Percentiles rank a stretch among this genome's conserved stretches.
Conservation (phyloP, 305 asterid species). For the Solanum hybrid region DNA sequence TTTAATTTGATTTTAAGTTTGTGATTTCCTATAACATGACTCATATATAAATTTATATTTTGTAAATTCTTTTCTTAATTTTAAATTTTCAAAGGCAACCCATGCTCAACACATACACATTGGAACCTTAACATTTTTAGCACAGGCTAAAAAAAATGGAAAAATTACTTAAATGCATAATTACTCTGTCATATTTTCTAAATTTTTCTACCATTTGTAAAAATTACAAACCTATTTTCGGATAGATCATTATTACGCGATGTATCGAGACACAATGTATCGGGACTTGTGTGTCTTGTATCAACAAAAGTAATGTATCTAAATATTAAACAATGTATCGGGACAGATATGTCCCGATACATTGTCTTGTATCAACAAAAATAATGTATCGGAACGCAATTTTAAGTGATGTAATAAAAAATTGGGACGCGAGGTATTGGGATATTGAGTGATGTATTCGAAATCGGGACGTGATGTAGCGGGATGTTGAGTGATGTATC, state of each 20-base stretch:
- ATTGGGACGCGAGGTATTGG: neutral
- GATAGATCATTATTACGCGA: neutral
- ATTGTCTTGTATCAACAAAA: neutral
- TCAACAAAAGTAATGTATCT: neutral
- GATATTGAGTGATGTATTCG: neutral
- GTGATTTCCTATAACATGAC: neutral
- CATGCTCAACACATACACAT: neutral
- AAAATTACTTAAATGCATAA: neutral
- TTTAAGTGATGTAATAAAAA: neutral
- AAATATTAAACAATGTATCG: neutral
- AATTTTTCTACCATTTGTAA: too few relatives aligned
- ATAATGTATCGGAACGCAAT: neutral
- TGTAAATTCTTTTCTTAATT: neutral
- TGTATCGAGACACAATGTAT: neutral
- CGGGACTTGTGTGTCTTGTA: neutral
- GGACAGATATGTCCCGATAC: too few relatives aligned
- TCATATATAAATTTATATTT: too few relatives aligned
- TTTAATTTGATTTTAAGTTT: too few relatives aligned
- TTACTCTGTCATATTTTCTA: too few relatives aligned
- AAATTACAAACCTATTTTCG: too few relatives aligned
- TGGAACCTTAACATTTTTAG: neutral
- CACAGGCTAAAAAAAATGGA: neutral
- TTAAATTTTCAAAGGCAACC: neutral
- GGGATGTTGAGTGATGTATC: too few relatives aligned
- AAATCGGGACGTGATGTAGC: too few relatives aligned